These are phyloP conservation scores for Penicillium capsulatum DNA, from an alignment of 2,329 filamentous ascomycete species.

Conservation along the genomic window DNA sequence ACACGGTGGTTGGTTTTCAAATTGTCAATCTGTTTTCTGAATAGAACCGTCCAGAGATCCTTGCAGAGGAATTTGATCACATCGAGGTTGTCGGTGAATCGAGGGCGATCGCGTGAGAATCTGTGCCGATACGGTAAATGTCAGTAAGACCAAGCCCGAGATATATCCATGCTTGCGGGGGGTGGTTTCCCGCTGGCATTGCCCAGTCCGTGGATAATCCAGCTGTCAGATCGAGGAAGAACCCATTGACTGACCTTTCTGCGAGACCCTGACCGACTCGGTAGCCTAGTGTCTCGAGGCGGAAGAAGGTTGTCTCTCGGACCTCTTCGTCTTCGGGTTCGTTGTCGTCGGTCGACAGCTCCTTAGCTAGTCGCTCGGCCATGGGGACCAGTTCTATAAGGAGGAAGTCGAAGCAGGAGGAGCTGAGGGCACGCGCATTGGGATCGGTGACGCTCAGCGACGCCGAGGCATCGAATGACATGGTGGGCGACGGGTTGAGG, in stretches of 20 bases:
- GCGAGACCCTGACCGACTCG: conserved; percentile 87
- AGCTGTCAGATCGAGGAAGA: not conserved
- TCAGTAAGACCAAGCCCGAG: not conserved
- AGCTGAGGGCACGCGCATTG: conserved; percentile 69
- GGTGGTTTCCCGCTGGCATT: too few relatives aligned
- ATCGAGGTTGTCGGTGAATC: conserved; percentile 87
- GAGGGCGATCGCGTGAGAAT: conserved; percentile 63
- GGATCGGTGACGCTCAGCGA: conserved; percentile 71
- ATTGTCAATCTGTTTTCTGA: conserved; percentile 97
- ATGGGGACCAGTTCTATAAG: conserved; percentile 96
- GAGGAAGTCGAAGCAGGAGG: conserved; percentile 86
- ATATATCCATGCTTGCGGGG: too few relatives aligned
- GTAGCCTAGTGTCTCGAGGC: conserved; percentile 81
- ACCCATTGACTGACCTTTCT: conserved; percentile 60
- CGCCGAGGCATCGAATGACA: conserved; percentile 71
- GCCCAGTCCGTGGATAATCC: too few relatives aligned
- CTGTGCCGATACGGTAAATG: conserved; percentile 16
- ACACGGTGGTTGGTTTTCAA: conserved; percentile 95
- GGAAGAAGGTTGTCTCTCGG: conserved; percentile 76
- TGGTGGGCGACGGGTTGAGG: conserved; percentile 32
- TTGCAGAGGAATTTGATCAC: conserved; percentile 99
- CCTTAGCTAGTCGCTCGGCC: conserved; percentile 77
- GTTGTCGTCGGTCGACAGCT: conserved; percentile 47
- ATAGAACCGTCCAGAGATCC: conserved; percentile 91
- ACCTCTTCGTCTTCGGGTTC: conserved; percentile 61